phyloP scores from a whole-genome alignment of 106 monocot species.

The Dactylorhiza incarnata region DNA sequence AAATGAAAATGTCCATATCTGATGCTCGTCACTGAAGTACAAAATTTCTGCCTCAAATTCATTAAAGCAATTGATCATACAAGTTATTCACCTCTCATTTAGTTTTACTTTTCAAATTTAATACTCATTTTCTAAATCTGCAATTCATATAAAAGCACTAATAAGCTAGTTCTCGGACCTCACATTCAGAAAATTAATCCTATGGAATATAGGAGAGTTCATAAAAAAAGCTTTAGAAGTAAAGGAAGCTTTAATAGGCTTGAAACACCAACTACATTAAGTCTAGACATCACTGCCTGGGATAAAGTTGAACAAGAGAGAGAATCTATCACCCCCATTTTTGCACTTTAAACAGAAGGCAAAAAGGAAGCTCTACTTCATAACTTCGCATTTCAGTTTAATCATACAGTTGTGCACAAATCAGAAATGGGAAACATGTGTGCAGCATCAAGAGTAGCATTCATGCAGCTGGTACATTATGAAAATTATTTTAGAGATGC shows the following conservation, averaged over 20 bases:
- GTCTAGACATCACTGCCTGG: no score
- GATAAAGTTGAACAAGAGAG: background rate
- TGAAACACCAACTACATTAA: background rate
- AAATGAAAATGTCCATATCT: no score
- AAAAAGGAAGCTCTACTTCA: background rate
- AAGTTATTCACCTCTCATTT: background rate
- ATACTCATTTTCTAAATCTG: background rate
- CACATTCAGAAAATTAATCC: background rate
- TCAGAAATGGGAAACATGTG: background rate
- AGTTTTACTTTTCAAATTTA: background rate
- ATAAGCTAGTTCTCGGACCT: background rate
- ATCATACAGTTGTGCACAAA: background rate
- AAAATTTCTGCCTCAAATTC: no score
- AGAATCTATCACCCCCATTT: background rate
- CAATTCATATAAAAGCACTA: no score
- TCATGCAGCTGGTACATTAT: background rate
- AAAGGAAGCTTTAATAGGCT: background rate
- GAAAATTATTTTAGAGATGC: background rate
- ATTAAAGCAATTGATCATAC: no score
- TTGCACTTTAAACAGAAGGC: background rate
- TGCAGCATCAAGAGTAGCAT: background rate
- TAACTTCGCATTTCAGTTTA: background rate
- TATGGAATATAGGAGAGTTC: no score
- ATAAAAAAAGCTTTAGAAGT: background rate
- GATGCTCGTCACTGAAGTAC: no score